Base-by-base conservation (phyloP, 805 yeast species). In the Yarrowia sp. region DNA sequence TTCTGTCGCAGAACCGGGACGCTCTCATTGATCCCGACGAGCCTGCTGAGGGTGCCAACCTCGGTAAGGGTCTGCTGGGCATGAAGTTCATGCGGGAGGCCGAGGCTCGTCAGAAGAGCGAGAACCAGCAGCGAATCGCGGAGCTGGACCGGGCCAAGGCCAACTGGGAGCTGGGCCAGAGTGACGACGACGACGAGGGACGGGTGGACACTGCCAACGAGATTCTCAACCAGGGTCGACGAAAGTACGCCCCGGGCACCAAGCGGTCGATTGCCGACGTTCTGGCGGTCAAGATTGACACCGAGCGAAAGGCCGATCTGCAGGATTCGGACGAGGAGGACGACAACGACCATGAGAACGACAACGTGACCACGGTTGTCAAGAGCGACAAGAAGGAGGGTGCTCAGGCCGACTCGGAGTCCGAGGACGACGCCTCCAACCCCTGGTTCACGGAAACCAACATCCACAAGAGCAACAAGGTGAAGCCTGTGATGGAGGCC, bases 11-110 rank as follows among this genome's bases (percentile, higher is more conserved):
- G 13, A 80, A 71, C 10, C 82, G 77, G 12, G 79, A 73, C 14
- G 75, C 75, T 2, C 52, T 66, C 14, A 81, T 52, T 7, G 60
- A 64, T 15, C 69, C 56, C 7, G 71, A 60, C 12, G 66, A 52
- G 34, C 69, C 71, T 1, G 66, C 55, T 3, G 68, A 72, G 38
- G 53, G 79, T 13, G 77, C 80, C 39, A 83, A 81, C 53, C 76
- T 87, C n/a, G 93, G 95, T 20, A 94, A 93, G 77, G 98, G 98
- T 67, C 88, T 94, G 20, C 79, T 94, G 84, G 89, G 87, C 60
- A 95, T 95, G 98, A 96, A 93, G 72, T 94, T 94, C 77, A 94
- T 94, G 98, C 88, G 84, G 71, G 89, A 89, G 69, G 98, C 98
- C 1, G 96, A 89, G 70, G 87, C 87, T 68, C 84, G 87, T 71